phyloP scores from a whole-genome alignment of 192 early-diverging fungal genomes.

The Linnemannia elongata region DNA sequence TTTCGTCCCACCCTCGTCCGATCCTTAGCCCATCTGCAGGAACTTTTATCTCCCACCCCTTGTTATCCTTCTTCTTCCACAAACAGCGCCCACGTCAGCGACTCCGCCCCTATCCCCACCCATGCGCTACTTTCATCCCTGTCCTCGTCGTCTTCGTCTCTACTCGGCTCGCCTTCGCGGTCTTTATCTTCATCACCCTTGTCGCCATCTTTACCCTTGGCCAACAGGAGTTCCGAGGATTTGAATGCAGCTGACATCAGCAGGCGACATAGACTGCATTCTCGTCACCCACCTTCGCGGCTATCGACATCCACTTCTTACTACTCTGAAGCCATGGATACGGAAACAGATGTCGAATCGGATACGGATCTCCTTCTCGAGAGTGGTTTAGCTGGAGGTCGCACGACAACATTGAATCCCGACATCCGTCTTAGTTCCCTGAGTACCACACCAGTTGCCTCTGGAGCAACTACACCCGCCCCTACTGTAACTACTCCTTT shows the following conservation, averaged over 20 bases:
- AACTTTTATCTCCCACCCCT: slow-evolving; percentile 1
- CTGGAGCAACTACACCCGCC: not conserved
- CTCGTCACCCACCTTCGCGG: slow-evolving; percentile 28
- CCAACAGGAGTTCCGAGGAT: not conserved
- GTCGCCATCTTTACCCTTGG: not conserved
- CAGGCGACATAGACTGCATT: not conserved
- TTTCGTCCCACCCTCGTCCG: slow-evolving; percentile 27
- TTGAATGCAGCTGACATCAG: not conserved
- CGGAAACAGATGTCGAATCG: slow-evolving; percentile 9
- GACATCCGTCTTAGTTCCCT: not conserved
- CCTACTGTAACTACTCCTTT: not conserved
- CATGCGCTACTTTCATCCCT: not conserved
- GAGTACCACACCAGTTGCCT: not conserved
- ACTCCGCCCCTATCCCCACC: not conserved
- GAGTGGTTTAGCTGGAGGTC: not conserved
- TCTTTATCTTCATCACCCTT: not conserved
- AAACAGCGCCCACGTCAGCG: not conserved
- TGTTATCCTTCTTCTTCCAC: not conserved
- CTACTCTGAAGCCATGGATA: not conserved
- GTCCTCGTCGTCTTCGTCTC: not conserved
- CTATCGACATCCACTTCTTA: slow-evolving; percentile 19
- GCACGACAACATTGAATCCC: not conserved
- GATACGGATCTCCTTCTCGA: slow-evolving; percentile 3
- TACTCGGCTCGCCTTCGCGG: not conserved
- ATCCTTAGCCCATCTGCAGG: slow-evolving; percentile 29